Evolutionary conservation across 257 asterid genomes (phyloP).

Genomic region (Scutellaria galericulata): DNA sequence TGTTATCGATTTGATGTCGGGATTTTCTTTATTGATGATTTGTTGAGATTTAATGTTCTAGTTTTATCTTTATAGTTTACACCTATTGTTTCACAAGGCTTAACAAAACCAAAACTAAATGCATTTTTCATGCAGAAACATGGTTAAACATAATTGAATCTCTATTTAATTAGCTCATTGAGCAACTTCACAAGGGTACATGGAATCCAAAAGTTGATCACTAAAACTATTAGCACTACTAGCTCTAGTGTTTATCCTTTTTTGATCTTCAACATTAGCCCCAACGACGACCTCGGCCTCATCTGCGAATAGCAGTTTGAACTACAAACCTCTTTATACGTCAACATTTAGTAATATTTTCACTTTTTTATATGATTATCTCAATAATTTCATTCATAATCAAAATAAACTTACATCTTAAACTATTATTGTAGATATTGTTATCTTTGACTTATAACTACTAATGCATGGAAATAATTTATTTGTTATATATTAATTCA

Average conservation of each 20-base stretch:
- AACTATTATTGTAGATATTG: too few species aligned
- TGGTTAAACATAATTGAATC: slow-evolving; percentile 2
- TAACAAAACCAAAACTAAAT: too few species aligned
- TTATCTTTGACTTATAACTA: too few species aligned
- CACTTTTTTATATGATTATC: too few species aligned
- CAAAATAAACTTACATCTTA: too few species aligned
- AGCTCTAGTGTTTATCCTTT: not conserved
- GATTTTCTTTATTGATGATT: not conserved
- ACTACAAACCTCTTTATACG: slow-evolving; percentile 69
- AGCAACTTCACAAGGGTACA: slow-evolving; percentile 49
- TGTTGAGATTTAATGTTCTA: too few species aligned
- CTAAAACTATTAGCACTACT: slow-evolving; percentile 16
- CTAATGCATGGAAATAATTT: too few species aligned
- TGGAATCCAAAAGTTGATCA: slow-evolving; percentile 42
- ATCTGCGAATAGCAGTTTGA: slow-evolving; percentile 60
- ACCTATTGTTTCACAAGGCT: too few species aligned
- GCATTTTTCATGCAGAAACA: not conserved
- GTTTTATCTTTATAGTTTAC: too few species aligned
- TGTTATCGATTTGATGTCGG: not conserved
- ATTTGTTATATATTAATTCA: too few species aligned
- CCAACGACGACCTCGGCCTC: slow-evolving; percentile 66
- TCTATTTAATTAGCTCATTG: slow-evolving; percentile 48
- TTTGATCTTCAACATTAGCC: slow-evolving; percentile 23
- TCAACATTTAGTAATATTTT: not conserved
- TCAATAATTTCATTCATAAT: too few species aligned